Evolutionary conservation across 371 early-diverging fungal genomes (phyloP).

Genomic region (Apophysomyces elegans): DNA sequence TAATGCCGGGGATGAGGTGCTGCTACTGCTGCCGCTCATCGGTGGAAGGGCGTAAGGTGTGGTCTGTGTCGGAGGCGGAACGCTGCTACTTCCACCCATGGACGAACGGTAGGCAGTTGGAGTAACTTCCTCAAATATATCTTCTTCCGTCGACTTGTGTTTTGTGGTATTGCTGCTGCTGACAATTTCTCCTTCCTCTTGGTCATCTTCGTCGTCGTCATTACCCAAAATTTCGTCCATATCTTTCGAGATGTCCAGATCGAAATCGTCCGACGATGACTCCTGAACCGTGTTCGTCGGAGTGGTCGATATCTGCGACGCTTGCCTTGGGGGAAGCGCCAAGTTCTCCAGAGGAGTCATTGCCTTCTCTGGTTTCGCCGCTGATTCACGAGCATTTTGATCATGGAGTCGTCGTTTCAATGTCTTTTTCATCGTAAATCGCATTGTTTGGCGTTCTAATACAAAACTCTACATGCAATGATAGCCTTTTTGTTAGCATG

Average conservation of each 20-base stretch:
- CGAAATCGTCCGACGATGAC: not conserved
- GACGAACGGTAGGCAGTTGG: not conserved
- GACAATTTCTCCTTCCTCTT: constrained; percentile 2
- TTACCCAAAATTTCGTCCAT: constrained; percentile 1
- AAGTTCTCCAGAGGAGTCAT: not conserved
- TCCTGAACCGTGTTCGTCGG: not conserved
- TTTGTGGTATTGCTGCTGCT: not conserved
- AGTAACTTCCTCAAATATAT: constrained; percentile 7
- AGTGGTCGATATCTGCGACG: not conserved
- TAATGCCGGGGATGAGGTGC: not conserved
- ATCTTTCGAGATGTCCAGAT: constrained; percentile 4
- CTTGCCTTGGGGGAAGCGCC: constrained; percentile 1
- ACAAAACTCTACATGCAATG: not conserved
- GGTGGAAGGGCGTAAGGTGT: not conserved
- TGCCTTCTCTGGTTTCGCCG: not conserved
- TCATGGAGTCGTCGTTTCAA: constrained; percentile 6
- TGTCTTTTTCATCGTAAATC: not conserved
- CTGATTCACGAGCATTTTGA: not conserved
- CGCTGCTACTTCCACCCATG: not conserved
- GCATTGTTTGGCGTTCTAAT: constrained; percentile 1
- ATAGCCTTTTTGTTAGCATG: not conserved
- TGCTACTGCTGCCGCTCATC: not conserved
- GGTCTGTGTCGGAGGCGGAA: not conserved
- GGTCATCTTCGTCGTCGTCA: not conserved
- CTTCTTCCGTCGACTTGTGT: not conserved